Percentiles rank a stretch among this genome's conserved stretches.
Conservation (phyloP, 2,329 filamentous ascomycete genomes). For the Eutypa lata region DNA sequence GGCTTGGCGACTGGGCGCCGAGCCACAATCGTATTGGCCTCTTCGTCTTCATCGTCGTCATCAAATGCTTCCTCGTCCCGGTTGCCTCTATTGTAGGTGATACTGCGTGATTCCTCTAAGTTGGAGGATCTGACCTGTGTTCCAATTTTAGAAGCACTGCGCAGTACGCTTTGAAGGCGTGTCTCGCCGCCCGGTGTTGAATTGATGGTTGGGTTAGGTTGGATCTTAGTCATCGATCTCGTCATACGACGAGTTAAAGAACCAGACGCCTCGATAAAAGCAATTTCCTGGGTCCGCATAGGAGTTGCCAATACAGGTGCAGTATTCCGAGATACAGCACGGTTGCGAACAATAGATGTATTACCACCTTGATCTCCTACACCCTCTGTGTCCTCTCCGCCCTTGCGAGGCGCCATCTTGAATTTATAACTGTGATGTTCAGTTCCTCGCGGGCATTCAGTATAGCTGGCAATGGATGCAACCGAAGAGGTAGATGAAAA, state of each 20-base stretch:
- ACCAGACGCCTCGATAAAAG: neutral
- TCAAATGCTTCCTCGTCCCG: constrained; percentile 1
- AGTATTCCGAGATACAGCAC: neutral
- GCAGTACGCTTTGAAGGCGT: constrained; percentile 11
- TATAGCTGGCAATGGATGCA: neutral
- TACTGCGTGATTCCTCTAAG: constrained; percentile 18
- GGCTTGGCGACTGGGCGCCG: neutral
- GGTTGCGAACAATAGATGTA: neutral
- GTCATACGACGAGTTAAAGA: constrained; percentile 10
- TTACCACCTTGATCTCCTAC: neutral
- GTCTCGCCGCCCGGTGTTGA: constrained; percentile 2
- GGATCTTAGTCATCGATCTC: constrained; percentile 10
- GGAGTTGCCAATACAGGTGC: neutral
- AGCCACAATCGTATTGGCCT: neutral
- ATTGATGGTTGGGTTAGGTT: neutral
- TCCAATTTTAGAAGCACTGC: constrained; percentile 1
- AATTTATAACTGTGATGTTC: neutral
- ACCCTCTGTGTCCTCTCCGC: neutral
- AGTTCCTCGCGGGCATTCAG: neutral
- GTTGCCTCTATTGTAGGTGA: constrained; percentile 7
- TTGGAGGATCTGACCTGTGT: constrained; percentile 6
- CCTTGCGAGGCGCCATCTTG: neutral
- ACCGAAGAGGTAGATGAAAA: neutral
- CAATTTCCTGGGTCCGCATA: neutral
- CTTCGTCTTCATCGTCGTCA: neutral